Percentiles rank a stretch among this genome's conserved stretches.
Conservation (phyloP, 495 filamentous ascomycete genomes). For the Stereocaulon alpinum region DNA sequence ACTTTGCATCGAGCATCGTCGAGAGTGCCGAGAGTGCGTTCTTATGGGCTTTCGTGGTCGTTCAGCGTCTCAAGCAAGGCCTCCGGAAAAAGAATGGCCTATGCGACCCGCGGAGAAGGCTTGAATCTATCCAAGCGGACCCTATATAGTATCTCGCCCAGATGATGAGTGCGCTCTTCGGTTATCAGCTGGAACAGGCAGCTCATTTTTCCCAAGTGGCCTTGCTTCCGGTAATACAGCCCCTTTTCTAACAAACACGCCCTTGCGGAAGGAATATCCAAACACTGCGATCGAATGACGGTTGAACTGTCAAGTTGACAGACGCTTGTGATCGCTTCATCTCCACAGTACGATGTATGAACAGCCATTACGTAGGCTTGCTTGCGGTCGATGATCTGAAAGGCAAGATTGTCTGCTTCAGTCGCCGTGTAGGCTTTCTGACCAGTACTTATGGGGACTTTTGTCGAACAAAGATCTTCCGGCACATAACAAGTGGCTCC, state of each 20-base stretch:
- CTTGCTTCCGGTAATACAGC: not conserved
- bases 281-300: not conserved
- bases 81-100: constrained; percentile 12
- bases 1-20: constrained; percentile 11
- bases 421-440: not conserved
- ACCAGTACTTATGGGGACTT: not conserved
- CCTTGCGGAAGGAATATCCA: not conserved
- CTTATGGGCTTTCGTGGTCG: constrained; percentile 22
- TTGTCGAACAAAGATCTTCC: not conserved
- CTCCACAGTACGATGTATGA: not conserved
- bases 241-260: not conserved
- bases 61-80: constrained; percentile 9
- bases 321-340: not conserved
- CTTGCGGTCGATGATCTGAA: not conserved
- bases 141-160: constrained; percentile 14
- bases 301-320: not conserved
- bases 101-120: not conserved
- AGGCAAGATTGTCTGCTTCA: not conserved
- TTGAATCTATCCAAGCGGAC: constrained; percentile 6
- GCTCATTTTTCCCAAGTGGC: constrained; percentile 6
- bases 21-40: constrained; percentile 29
- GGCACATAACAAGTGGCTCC: not conserved
- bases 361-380: constrained; percentile 5
- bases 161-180: constrained; percentile 14
- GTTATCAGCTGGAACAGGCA: constrained; percentile 12